These are phyloP conservation scores for Hanseniaspora osmophila DNA, from an alignment of 805 yeast species.

Conservation along the genomic window DNA sequence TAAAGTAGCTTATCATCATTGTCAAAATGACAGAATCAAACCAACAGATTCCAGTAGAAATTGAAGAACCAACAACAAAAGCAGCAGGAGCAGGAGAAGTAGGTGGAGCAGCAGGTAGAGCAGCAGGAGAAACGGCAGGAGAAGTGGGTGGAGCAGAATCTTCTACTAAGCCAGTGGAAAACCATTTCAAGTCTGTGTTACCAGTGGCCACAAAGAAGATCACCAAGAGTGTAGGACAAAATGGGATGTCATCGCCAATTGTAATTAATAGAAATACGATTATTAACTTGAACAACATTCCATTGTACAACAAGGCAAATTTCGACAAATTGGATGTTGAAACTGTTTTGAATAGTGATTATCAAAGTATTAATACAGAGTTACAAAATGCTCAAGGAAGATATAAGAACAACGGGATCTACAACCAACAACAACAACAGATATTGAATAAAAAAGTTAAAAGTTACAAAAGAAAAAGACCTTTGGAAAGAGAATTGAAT, in stretches of 20 bases:
- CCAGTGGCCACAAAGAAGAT: neutral
- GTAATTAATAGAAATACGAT: neutral
- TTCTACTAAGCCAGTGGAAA: constrained; percentile 5
- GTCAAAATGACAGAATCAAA: no score
- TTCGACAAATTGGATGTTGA: constrained; percentile 3
- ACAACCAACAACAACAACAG: constrained; percentile 4
- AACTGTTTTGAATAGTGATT: neutral
- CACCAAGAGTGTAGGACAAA: neutral
- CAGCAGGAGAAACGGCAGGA: no score
- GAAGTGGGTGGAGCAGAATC: no score
- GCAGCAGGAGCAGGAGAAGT: no score
- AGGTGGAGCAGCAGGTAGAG: no score
- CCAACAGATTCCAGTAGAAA: no score
- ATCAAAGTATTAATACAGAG: neutral
- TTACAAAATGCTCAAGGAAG: constrained; percentile 4
- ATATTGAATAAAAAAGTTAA: constrained; percentile 2
- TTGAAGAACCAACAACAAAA: no score
- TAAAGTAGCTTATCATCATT: no score
- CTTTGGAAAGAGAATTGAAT: constrained; percentile 2
- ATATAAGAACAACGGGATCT: neutral
- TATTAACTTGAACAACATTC: neutral
- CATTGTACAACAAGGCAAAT: constrained; percentile 1
- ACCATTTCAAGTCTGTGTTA: constrained; percentile 8
- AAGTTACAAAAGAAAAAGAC: constrained; percentile 1
- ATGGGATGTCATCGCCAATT: neutral